phyloP scores from a whole-genome alignment of 768 basidiomycete genomes.

The Tephrocybe sp. region DNA sequence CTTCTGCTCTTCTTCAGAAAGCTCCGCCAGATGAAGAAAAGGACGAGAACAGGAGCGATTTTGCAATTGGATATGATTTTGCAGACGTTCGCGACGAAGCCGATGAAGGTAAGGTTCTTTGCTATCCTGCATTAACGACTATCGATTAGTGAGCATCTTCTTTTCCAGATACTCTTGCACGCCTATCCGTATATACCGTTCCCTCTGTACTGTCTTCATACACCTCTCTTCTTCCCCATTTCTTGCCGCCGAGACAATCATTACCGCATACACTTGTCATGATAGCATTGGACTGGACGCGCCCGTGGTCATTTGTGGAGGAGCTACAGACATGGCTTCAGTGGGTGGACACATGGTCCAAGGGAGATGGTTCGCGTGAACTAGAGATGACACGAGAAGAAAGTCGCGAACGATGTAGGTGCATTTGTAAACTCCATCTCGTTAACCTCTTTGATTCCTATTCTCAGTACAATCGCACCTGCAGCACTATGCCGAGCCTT shows the following conservation, averaged over 20 bases:
- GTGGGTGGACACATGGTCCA: conserved; percentile 84
- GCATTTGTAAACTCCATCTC: background rate
- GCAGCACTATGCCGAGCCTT: conserved; percentile 88
- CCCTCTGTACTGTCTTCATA: conserved; percentile 77
- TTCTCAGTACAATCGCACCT: conserved; percentile 79
- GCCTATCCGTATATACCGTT: conserved; percentile 89
- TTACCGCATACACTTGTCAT: conserved; percentile 75
- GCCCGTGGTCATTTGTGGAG: conserved; percentile 87
- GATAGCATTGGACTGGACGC: conserved; percentile 93
- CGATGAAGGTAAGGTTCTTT: conserved; percentile 74
- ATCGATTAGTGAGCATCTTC: conserved; percentile 3
- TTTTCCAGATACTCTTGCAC: conserved; percentile 76
- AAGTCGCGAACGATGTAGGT: conserved; percentile 78
- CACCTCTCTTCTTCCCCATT: conserved; percentile 71
- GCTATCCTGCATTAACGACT: background rate
- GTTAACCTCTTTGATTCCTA: conserved; percentile 9
- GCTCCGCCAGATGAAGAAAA: conserved; percentile 53
- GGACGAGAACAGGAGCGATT: conserved; percentile 64
- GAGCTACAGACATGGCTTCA: conserved; percentile 83
- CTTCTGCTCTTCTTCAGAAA: conserved; percentile 72
- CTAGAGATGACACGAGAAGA: conserved; percentile 78
- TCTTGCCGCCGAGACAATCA: conserved; percentile 68
- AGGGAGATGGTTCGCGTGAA: conserved; percentile 69
- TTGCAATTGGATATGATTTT: conserved; percentile 93
- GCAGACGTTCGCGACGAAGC: conserved; percentile 88